Conservation (phyloP, 768 basidiomycete genomes). For the Candolleomyces aberdarensis region DNA sequence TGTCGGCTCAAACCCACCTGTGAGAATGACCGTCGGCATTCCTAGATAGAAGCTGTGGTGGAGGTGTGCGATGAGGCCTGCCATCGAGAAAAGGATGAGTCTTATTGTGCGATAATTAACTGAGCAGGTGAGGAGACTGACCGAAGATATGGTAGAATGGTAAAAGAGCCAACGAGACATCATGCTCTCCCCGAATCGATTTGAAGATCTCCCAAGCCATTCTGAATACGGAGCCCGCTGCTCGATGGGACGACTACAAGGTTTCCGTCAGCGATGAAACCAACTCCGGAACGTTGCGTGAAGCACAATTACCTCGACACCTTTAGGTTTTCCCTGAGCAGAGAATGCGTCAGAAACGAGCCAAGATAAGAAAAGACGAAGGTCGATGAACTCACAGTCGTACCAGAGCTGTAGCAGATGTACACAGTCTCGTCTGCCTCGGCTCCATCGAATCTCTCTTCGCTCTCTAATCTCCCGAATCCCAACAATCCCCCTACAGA, state of each 20-base stretch:
- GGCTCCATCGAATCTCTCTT: slow-evolving; percentile 20
- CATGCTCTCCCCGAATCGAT: slow-evolving; percentile 26
- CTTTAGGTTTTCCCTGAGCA: slow-evolving; percentile 52
- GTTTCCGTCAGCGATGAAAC: too few relatives aligned
- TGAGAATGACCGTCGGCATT: slow-evolving; percentile 40
- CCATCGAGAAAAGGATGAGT: too few relatives aligned
- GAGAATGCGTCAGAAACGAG: too few relatives aligned
- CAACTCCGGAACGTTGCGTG: too few relatives aligned
- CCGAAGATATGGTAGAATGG: slow-evolving; percentile 35
- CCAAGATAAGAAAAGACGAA: background rate
- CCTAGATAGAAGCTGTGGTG: slow-evolving; percentile 39
- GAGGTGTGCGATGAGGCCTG: slow-evolving; percentile 34
- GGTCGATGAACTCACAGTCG: slow-evolving; percentile 29
- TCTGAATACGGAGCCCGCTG: slow-evolving; percentile 42
- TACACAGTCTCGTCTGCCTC: slow-evolving; percentile 19
- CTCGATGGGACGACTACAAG: slow-evolving; percentile 21
- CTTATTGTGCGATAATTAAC: too few relatives aligned
- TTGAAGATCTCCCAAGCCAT: slow-evolving; percentile 36
- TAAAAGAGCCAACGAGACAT: slow-evolving; percentile 47
- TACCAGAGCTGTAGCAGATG: slow-evolving; percentile 39
- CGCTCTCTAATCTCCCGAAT: slow-evolving; percentile 9
- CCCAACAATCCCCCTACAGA: slow-evolving; percentile 15
- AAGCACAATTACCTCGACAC: slow-evolving; percentile 10
- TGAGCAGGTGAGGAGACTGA: background rate
- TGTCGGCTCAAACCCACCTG: slow-evolving; percentile 50